A percentile compares a stretch with the other conserved stretches of the same genome.
Conservation (phyloP, 2,329 filamentous ascomycete genomes). For the Falciphora oryzae region DNA sequence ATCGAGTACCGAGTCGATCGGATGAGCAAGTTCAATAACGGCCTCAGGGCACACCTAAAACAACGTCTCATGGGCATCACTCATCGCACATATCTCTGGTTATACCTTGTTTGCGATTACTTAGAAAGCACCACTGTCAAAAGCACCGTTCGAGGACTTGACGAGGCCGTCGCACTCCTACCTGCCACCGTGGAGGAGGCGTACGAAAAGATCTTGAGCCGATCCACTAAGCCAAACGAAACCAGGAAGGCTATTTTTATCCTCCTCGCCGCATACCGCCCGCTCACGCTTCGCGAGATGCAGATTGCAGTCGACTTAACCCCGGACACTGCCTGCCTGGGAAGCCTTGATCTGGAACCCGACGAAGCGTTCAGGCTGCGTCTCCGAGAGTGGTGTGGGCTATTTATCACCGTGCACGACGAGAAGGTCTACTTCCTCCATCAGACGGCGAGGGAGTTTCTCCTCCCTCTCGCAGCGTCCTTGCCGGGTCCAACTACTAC, state of each 20-base stretch:
- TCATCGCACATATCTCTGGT: conserved; percentile 33
- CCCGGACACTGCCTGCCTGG: background rate
- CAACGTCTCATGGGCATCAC: conserved; percentile 15
- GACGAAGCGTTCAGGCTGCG: conserved; percentile 16
- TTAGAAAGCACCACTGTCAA: conserved; percentile 5
- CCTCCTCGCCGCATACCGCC: conserved; percentile 22
- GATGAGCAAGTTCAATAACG: conserved; percentile 5
- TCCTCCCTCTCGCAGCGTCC: conserved; percentile 16
- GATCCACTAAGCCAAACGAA: conserved; percentile 11
- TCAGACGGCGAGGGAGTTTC: conserved; percentile 28
- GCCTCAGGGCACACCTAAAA: conserved; percentile 15
- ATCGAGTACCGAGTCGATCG: conserved; percentile 10
- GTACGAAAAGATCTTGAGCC: conserved; percentile 17
- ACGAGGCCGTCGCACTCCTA: conserved; percentile 15
- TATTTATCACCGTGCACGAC: conserved; percentile 24
- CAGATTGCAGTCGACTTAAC: conserved; percentile 21
- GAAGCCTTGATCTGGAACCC: conserved; percentile 19
- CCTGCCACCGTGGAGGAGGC: conserved; percentile 19
- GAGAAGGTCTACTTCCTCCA: conserved; percentile 26
- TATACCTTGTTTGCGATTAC: conserved; percentile 26
- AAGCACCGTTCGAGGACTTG: conserved; percentile 14
- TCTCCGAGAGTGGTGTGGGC: conserved; percentile 22
- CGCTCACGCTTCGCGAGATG: conserved; percentile 24
- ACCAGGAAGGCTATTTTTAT: conserved; percentile 20
- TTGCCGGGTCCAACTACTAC: conserved; percentile 2